Percentiles rank a stretch among this genome's conserved stretches.
phyloP scores from a whole-genome alignment of 148 eudicot species.

The Amaranthus palmeri region DNA sequence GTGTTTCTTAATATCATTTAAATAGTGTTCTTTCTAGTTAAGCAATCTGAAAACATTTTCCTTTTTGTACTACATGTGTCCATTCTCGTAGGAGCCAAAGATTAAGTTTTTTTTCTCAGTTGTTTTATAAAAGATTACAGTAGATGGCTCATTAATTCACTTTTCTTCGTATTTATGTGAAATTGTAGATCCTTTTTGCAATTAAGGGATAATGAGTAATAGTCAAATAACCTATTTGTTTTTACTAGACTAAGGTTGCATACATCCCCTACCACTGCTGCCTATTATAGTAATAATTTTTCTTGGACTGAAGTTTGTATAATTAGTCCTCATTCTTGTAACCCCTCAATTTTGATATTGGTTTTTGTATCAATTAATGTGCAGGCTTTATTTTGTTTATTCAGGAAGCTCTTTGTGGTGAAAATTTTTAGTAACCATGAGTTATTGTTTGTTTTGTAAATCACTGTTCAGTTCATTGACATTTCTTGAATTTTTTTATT shows the following conservation, averaged over 20 bases:
- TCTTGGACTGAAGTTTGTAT: background rate
- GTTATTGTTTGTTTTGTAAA: background rate
- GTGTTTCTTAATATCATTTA: background rate
- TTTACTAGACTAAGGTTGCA: no score
- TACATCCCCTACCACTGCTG: background rate
- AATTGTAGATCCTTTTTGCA: no score
- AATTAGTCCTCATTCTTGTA: background rate
- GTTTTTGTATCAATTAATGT: background rate
- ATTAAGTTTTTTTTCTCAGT: no score
- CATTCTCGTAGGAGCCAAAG: no score
- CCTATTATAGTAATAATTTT: background rate
- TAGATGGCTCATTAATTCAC: no score
- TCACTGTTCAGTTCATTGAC: conserved; percentile 11
- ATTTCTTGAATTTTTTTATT: conserved; percentile 10
- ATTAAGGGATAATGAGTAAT: no score
- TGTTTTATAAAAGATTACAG: no score
- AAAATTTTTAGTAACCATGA: background rate
- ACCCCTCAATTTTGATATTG: background rate
- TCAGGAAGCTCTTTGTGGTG: background rate
- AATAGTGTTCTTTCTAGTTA: background rate
- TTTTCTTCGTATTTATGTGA: no score
- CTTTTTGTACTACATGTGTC: no score
- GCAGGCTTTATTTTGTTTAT: background rate
- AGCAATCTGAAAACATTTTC: no score
- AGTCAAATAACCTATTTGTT: no score